Conservation (phyloP, 179 eudicot genomes). For the Beta corolliflora region DNA sequence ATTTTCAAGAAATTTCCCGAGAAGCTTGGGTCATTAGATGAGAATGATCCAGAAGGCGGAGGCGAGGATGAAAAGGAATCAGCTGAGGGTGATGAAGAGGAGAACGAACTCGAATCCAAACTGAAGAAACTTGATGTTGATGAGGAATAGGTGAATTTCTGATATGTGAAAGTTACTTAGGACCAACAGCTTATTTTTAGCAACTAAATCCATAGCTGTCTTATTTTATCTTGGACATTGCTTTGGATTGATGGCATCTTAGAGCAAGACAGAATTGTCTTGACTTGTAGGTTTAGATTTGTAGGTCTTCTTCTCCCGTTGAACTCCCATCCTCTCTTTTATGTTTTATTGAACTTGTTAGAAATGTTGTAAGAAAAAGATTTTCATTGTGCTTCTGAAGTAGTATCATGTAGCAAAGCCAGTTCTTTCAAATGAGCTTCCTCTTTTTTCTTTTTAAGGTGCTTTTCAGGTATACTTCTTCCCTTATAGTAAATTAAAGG, state of each 20-base stretch:
- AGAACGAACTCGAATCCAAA: slow-evolving; percentile 48
- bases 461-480: no score
- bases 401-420: not conserved
- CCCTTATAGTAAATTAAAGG: no score
- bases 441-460: not conserved
- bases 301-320: slow-evolving; percentile 9
- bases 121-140: slow-evolving; percentile 54
- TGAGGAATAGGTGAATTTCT: slow-evolving; percentile 13
- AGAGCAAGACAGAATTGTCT: slow-evolving; percentile 10
- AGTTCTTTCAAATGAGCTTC: not conserved
- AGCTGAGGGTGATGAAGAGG: slow-evolving; percentile 31
- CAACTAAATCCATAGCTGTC: slow-evolving; percentile 22
- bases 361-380: not conserved
- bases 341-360: not conserved
- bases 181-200: slow-evolving; percentile 12
- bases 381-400: not conserved
- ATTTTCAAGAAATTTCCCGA: slow-evolving; percentile 54
- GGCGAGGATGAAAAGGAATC: slow-evolving; percentile 47
- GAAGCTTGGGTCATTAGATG: slow-evolving; percentile 62
- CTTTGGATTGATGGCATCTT: slow-evolving; percentile 19
- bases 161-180: slow-evolving; percentile 10
- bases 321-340: not conserved
- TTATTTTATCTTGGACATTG: slow-evolving; percentile 27
- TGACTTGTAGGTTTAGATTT: not conserved
- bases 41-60: slow-evolving; percentile 69